Evolutionary conservation across 768 basidiomycete species (phyloP).

Genomic region (Dictyophora rubrovolvata): DNA sequence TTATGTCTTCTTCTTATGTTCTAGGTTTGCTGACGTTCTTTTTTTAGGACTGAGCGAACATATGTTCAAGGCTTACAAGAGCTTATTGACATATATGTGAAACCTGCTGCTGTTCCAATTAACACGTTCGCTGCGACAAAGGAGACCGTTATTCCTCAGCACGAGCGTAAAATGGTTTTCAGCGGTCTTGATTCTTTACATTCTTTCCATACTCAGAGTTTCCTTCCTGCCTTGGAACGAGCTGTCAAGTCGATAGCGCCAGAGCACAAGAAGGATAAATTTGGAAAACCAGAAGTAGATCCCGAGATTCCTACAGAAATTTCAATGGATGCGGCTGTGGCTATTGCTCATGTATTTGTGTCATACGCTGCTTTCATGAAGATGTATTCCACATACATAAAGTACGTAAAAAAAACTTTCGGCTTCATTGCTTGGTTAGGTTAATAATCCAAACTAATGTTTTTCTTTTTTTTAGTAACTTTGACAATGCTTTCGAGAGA

Average conservation of each 20-base stretch:
- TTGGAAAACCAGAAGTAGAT: constrained; percentile 27
- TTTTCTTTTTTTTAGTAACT: constrained; percentile 55
- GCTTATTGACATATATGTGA: constrained; percentile 91
- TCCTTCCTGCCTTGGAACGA: constrained; percentile 80
- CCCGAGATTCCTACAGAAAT: constrained; percentile 63
- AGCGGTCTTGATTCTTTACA: constrained; percentile 81
- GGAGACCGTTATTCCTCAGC: constrained; percentile 75
- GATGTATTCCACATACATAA: constrained; percentile 98
- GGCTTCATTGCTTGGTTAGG: constrained; percentile 12
- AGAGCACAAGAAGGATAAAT: constrained; percentile 6
- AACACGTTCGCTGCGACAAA: constrained; percentile 54
- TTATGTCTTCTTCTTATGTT: not conserved
- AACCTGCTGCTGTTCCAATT: constrained; percentile 63
- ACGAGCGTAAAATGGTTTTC: constrained; percentile 88
- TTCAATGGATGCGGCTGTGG: constrained; percentile 64
- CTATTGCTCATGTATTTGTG: constrained; percentile 81
- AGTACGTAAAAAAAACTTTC: constrained; percentile 40
- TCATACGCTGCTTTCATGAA: constrained; percentile 96
- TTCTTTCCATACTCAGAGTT: constrained; percentile 87
- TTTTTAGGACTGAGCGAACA: constrained; percentile 79
- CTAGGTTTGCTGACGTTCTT: constrained; percentile 13
- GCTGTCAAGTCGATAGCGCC: constrained; percentile 62
- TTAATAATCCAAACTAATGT: not conserved
- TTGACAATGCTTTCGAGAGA: constrained; percentile 84
- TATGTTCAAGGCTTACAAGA: constrained; percentile 93